Evolutionary conservation across 495 filamentous ascomycete species (phyloP).

Genomic region (Letharia lupina): DNA sequence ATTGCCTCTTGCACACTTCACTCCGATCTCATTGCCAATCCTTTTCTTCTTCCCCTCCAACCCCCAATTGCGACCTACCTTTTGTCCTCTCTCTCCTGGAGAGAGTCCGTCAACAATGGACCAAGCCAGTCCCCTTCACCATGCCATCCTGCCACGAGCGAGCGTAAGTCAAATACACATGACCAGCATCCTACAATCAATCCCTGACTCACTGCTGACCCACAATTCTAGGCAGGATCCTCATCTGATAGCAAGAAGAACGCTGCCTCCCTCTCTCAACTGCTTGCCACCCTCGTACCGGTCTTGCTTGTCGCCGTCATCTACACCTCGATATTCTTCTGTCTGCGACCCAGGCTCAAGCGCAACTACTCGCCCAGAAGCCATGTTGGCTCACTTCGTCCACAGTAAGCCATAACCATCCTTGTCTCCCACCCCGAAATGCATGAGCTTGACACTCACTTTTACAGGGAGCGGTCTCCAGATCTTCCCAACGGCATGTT

Average conservation of each 20-base stretch:
- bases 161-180: slow-evolving; percentile 4
- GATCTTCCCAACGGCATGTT: slow-evolving; percentile 58
- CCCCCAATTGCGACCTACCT: too few species aligned
- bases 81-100: neutral
- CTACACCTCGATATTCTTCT: slow-evolving; percentile 64
- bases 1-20: too few species aligned
- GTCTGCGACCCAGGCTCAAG: slow-evolving; percentile 61
- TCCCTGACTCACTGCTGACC: neutral
- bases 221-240: slow-evolving; percentile 8
- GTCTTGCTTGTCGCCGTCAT: slow-evolving; percentile 53
- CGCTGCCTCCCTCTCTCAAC: slow-evolving; percentile 22
- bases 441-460: neutral
- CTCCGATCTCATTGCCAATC: neutral
- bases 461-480: slow-evolving; percentile 56
- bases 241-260: slow-evolving; percentile 4
- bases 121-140: neutral
- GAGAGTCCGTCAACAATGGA: neutral
- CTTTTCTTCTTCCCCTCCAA: too few species aligned
- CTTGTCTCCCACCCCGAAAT: neutral
- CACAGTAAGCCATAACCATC: slow-evolving; percentile 37
- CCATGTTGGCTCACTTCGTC: slow-evolving; percentile 65
- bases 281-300: slow-evolving; percentile 67
- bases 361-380: slow-evolving; percentile 84
- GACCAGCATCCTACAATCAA: neutral
- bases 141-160: slow-evolving; percentile 5